Conservation (phyloP, 1,284 basidiomycete genomes). For the Volvariella volvacea region DNA sequence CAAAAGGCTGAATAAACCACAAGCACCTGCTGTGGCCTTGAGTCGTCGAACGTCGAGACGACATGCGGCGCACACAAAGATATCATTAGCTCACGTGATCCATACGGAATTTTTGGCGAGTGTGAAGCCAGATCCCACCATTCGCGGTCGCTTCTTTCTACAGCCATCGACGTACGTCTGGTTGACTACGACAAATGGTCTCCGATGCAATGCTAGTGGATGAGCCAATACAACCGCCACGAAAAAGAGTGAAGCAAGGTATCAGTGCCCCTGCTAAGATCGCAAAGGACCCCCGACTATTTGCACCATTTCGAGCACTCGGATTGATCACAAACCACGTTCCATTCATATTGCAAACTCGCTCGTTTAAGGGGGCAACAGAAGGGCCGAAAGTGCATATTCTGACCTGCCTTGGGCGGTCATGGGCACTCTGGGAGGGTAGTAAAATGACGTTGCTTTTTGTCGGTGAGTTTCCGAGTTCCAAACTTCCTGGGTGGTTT, state of each 20-base stretch:
- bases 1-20: too few species aligned
- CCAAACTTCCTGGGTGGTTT: slow-evolving; percentile 6
- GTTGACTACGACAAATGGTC: not conserved
- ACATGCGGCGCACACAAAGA: too few species aligned
- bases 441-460: slow-evolving; percentile 90
- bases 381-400: slow-evolving; percentile 80
- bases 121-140: too few species aligned
- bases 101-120: too few species aligned
- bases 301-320: slow-evolving; percentile 92
- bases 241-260: slow-evolving; percentile 35
- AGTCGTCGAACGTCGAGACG: too few species aligned
- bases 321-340: slow-evolving; percentile 90
- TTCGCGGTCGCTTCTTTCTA: too few species aligned
- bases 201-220: not conserved
- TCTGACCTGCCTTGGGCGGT: slow-evolving; percentile 82
- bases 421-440: slow-evolving; percentile 97
- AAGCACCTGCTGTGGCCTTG: too few species aligned
- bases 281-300: slow-evolving; percentile 53
- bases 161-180: not conserved
- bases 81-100: too few species aligned
- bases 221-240: slow-evolving; percentile 23
- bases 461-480: slow-evolving; percentile 61
- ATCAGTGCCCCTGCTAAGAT: slow-evolving; percentile 14
- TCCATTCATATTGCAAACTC: slow-evolving; percentile 84
- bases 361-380: slow-evolving; percentile 81